phyloP scores from a whole-genome alignment of 495 filamentous ascomycete species.

The Talaromyces thailandensis region DNA sequence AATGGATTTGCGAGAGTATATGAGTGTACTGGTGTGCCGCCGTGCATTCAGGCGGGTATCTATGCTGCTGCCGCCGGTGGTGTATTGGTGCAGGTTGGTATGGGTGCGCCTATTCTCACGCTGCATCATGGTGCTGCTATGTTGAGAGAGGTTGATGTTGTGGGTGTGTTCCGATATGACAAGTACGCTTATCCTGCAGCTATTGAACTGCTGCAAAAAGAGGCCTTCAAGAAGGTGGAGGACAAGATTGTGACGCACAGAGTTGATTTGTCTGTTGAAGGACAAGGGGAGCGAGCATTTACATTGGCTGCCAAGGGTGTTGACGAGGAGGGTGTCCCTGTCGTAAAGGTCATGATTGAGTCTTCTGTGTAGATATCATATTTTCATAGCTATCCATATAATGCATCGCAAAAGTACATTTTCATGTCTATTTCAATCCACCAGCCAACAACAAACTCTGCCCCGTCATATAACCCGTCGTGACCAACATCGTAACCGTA shows the following conservation, averaged over 20 bases:
- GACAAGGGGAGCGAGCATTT: conserved; percentile 56
- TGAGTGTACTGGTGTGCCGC: conserved; percentile 85
- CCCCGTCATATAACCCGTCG: conserved; percentile 62
- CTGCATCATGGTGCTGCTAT: conserved; percentile 79
- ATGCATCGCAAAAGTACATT: conserved; percentile 2
- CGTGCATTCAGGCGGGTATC: conserved; percentile 78
- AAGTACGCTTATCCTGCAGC: conserved; percentile 73
- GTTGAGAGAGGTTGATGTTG: conserved; percentile 79
- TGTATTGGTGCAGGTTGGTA: conserved; percentile 79
- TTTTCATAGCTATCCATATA: neutral
- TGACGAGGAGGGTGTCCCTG: conserved; percentile 68
- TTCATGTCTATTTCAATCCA: conserved; percentile 34
- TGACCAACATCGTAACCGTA: conserved; percentile 57
- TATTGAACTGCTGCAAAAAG: conserved; percentile 59
- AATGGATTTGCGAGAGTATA: conserved; percentile 72
- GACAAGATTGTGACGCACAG: conserved; percentile 69
- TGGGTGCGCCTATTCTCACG: conserved; percentile 88
- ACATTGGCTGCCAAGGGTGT: conserved; percentile 68
- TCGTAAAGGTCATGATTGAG: conserved; percentile 80
- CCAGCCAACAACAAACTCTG: conserved; percentile 51
- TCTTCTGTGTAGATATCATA: conserved; percentile 11
- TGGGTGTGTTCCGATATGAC: conserved; percentile 88
- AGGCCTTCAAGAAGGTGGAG: conserved; percentile 42
- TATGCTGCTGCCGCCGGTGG: conserved; percentile 75
- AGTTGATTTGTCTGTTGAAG: conserved; percentile 55